phyloP scores from a whole-genome alignment of 352 stramenopile genomes.

The Pythium dissotocum region DNA sequence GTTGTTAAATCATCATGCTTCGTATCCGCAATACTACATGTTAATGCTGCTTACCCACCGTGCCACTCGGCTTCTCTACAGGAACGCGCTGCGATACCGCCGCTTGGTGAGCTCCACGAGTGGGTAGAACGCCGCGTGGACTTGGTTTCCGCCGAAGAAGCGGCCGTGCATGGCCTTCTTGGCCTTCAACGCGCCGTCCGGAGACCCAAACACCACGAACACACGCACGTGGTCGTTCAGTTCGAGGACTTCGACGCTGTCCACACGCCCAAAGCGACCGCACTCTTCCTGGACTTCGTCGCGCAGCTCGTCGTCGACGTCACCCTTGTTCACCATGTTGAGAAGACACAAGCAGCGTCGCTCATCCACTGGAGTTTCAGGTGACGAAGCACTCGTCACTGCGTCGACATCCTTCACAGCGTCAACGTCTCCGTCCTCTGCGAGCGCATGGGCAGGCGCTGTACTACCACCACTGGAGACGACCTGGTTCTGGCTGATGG shows the following conservation, averaged over 20 bases:
- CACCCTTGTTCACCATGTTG: conserved; percentile 67
- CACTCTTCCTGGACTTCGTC: conserved; percentile 73
- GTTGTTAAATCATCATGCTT: not conserved
- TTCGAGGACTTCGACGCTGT: conserved; percentile 60
- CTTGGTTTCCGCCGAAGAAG: conserved; percentile 78
- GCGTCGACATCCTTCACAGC: conserved; percentile 43
- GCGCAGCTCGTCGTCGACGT: conserved; percentile 72
- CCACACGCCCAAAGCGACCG: conserved; percentile 57
- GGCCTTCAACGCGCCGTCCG: conserved; percentile 44
- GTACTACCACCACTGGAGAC: conserved; percentile 28
- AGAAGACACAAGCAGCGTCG: conserved; percentile 65
- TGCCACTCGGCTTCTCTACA: conserved; percentile 24
- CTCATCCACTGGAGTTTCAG: conserved; percentile 13
- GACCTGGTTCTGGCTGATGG: conserved; percentile 65
- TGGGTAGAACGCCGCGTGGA: conserved; percentile 64
- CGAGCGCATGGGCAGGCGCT: conserved; percentile 23
- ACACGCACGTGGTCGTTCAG: conserved; percentile 71
- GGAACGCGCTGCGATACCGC: conserved; percentile 56
- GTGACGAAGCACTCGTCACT: not conserved
- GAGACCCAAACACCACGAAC: conserved; percentile 71
- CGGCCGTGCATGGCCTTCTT: conserved; percentile 66
- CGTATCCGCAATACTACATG: conserved; percentile 2
- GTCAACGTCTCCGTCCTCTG: conserved; percentile 64
- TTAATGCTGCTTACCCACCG: not conserved
- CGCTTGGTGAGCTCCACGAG: conserved; percentile 43